Base-by-base conservation (phyloP, 2,329 filamentous ascomycete genomes). In the Cladophialophora carrionii region DNA sequence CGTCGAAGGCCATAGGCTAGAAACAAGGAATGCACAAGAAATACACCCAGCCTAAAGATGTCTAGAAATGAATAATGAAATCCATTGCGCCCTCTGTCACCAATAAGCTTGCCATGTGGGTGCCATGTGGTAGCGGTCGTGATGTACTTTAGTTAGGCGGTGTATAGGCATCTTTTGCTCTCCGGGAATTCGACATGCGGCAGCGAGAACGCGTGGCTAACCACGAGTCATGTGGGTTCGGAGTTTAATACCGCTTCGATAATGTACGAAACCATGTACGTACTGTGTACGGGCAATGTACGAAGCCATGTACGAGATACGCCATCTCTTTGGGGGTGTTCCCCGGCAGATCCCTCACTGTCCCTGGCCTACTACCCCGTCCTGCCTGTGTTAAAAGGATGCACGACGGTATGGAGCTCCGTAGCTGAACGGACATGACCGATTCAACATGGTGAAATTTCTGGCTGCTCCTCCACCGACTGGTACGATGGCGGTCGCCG, bases 401-500 rank as follows among this genome's bases (percentile, higher is more conserved):
- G 14, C 48, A 51, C 48, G 26, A 29, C 26, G 26, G 26, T 29
- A 29, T 10, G 24, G 12, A n/a, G 20, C 20, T 41, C 34, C 37
- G 17, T 7, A 41, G 37, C 37, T 7, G 17, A 8, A 34, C 52
- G 52, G 52, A 54, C 52, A 54, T 54, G 52, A 4, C 52, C 52
- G 52, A 34, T 17, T 4, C 24, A 31, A 17, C 8, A 54, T 7
- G 29, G 22, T n/a, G 52, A 54, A 34, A 17, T 54, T 20, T 34
- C 52, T 31, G 26, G 17, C 29, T 3, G n/a, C 32, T 7, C 26
- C 48, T 48, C 37, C 14, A 31, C 20, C 10, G n/a, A 37, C 41
- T 41, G 57, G 57, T 60, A 60, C 46, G 31, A 52, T 34, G 29
- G 43, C 29, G 29, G 26, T 60, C 57, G 24, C 32, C 46, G 31